A percentile compares a stretch with the other conserved stretches of the same genome.
These are phyloP conservation scores for Erysimum cheiranthoides DNA, from an alignment of 345 rosid species.

Conservation along the genomic window DNA sequence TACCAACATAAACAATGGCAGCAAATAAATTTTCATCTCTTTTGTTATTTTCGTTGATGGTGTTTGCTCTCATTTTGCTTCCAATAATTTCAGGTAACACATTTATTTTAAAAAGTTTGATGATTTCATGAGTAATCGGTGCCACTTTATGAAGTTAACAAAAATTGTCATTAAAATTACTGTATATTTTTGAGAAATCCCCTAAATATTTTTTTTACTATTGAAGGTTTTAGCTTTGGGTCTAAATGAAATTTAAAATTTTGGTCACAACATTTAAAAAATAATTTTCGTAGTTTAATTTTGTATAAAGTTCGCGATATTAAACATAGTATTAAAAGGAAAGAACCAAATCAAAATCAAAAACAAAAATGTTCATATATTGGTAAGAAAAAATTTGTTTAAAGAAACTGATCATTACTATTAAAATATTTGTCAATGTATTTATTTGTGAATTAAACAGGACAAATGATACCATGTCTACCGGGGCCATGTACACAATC, in stretches of 20 bases:
- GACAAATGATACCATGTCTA: slow-evolving; percentile 25
- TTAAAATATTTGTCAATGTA: not conserved
- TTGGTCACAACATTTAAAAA: not conserved
- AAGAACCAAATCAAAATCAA: not conserved
- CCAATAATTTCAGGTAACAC: slow-evolving; percentile 29
- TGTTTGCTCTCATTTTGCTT: not conserved
- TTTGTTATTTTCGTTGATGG: not conserved
- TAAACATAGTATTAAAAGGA: not conserved
- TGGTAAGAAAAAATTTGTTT: not conserved
- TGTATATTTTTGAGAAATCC: no score
- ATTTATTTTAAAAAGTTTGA: not conserved
- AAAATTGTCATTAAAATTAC: no score
- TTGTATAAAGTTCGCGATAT: not conserved
- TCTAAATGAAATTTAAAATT: not conserved
- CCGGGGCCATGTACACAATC: slow-evolving; percentile 6
- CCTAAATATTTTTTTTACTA: no score
- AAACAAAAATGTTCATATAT: not conserved
- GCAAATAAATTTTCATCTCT: not conserved
- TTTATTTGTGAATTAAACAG: slow-evolving; percentile 23
- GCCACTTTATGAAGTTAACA: no score
- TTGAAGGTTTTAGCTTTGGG: no score
- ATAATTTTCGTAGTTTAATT: not conserved
- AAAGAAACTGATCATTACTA: not conserved
- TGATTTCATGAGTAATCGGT: not conserved
- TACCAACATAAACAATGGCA: not conserved